Percentiles rank a stretch among this genome's conserved stretches.
phyloP scores from a whole-genome alignment of 306 rosid genomes.

The Gastrolobium villosum region DNA sequence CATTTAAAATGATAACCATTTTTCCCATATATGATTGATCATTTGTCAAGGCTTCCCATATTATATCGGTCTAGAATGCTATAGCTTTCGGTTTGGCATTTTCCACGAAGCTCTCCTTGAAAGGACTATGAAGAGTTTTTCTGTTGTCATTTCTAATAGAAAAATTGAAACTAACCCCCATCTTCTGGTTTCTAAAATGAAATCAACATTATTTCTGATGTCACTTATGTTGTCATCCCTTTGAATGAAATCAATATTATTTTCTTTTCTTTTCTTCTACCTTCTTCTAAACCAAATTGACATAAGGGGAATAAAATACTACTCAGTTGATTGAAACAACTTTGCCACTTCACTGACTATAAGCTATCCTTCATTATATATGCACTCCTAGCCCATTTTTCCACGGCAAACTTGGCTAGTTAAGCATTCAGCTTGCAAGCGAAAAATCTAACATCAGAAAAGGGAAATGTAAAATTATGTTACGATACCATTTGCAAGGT shows the following conservation, averaged over 20 bases:
- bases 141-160: not conserved
- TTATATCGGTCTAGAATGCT: not conserved
- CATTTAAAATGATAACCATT: no score
- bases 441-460: conserved; percentile 28
- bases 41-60: not conserved
- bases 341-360: not conserved
- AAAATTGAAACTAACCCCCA: not conserved
- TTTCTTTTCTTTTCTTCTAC: not conserved
- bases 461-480: not conserved
- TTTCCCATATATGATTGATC: not conserved
- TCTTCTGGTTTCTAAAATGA: not conserved
- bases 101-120: conserved; percentile 52
- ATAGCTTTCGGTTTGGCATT: conserved; percentile 15
- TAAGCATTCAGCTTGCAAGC: not conserved
- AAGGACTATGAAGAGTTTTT: not conserved
- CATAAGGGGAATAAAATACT: not conserved
- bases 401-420: not conserved
- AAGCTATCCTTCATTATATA: not conserved
- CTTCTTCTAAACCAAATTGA: not conserved
- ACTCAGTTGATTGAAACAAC: not conserved
- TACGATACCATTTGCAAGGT: no score
- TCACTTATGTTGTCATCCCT: not conserved
- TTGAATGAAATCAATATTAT: not conserved
- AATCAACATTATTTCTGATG: not conserved
- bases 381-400: conserved; percentile 2